A percentile compares a stretch with the other conserved stretches of the same genome.
Conservation (phyloP, 768 basidiomycete species). For the Antrodiella citrinella region DNA sequence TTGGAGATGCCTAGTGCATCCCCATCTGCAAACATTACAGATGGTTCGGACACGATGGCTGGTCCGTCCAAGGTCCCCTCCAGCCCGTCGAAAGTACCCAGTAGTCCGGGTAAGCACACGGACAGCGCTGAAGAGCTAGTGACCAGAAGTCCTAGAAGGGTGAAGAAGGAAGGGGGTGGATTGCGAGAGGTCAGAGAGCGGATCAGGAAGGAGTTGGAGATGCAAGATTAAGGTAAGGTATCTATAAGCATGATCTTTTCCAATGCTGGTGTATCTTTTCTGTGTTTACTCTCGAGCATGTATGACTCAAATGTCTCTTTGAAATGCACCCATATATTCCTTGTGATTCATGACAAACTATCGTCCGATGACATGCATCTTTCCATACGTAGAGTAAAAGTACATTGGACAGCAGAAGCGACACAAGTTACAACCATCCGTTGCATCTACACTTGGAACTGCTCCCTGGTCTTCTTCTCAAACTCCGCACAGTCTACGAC, state of each 20-base stretch:
- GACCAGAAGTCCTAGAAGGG: conserved; percentile 62
- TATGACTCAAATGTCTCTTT: not conserved
- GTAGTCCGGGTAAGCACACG: conserved; percentile 27
- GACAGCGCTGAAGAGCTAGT: conserved; percentile 56
- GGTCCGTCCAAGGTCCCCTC: conserved; percentile 6
- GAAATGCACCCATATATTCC: not conserved
- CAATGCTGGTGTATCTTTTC: conserved; percentile 1
- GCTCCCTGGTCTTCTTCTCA: conserved; percentile 34
- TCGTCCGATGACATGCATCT: not conserved
- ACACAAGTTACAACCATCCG: too few relatives aligned
- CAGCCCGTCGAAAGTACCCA: conserved; percentile 21
- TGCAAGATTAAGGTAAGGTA: conserved; percentile 35
- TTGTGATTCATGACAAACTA: not conserved
- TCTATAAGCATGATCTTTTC: conserved; percentile 1
- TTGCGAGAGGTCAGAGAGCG: conserved; percentile 76
- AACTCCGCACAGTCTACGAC: conserved; percentile 67
- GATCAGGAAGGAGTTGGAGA: conserved; percentile 70
- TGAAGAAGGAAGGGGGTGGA: conserved; percentile 65
- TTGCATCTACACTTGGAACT: conserved; percentile 13
- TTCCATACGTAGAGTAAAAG: too few relatives aligned
- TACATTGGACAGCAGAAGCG: too few relatives aligned
- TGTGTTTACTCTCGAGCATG: not conserved
- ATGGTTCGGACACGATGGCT: not conserved
- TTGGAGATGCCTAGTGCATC: conserved; percentile 50
- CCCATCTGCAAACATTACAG: too few relatives aligned